A percentile compares a stretch with the other conserved stretches of the same genome.
phyloP scores from a whole-genome alignment of 148 eudicot species.

The Polygonum aviculare region DNA sequence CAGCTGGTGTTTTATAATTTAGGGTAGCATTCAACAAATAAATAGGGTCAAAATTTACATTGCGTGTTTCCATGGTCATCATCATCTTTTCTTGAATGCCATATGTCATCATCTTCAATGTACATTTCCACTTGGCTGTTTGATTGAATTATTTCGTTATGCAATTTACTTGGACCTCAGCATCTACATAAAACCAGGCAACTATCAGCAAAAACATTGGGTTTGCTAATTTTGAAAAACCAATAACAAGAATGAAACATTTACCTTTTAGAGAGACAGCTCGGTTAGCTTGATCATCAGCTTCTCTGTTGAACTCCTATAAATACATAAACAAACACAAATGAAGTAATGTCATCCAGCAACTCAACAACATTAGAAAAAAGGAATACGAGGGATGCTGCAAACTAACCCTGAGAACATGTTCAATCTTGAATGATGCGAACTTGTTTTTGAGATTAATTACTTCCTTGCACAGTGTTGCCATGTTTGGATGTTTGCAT shows the following conservation, averaged over 20 bases:
- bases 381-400: not conserved
- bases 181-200: conserved; percentile 30
- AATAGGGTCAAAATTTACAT: not conserved
- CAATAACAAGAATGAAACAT: conserved; percentile 11
- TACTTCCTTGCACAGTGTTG: conserved; percentile 65
- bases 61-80: not conserved
- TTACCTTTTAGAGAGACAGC: conserved; percentile 48
- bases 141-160: not conserved
- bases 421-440: conserved; percentile 47
- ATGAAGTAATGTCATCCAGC: not conserved
- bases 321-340: not conserved
- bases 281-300: conserved; percentile 70
- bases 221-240: not conserved
- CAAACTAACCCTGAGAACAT: conserved; percentile 56
- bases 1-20: not conserved
- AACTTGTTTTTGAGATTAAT: conserved; percentile 54
- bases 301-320: conserved; percentile 66
- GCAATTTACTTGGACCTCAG: conserved; percentile 36
- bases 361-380: not conserved
- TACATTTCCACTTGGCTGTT: not conserved
- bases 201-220: not conserved
- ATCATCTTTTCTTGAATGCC: not conserved
- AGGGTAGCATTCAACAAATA: not conserved
- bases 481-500: conserved; percentile 69
- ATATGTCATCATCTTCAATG: not conserved